Conservation (phyloP, 306 rosid genomes). For the Sindora glabra region DNA sequence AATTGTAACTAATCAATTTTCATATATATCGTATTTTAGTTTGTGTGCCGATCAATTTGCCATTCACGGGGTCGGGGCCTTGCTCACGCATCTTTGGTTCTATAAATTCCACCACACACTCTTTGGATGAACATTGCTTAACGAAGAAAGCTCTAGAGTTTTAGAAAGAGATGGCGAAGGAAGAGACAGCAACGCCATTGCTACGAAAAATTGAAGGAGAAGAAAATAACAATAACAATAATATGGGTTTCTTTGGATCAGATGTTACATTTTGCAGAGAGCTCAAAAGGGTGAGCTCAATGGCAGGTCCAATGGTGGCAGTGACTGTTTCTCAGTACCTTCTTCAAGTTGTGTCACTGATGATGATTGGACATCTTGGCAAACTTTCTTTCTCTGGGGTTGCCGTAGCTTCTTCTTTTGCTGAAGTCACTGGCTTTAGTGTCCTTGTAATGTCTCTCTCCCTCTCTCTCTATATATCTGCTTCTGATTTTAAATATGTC, state of each 20-base stretch:
- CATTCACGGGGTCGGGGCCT: too few species aligned
- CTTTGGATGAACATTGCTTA: background rate
- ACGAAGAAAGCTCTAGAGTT: conserved; percentile 1
- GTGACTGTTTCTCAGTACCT: conserved; percentile 31
- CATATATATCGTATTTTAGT: too few species aligned
- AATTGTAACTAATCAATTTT: too few species aligned
- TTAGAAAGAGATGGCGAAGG: conserved; percentile 18
- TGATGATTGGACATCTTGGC: conserved; percentile 41
- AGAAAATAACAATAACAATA: too few species aligned
- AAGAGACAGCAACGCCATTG: conserved; percentile 8
- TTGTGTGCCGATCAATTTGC: too few species aligned
- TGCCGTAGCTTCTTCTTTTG: conserved; percentile 41
- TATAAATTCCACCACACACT: background rate
- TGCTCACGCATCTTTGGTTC: too few species aligned
- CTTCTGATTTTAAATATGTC: background rate
- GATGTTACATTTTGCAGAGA: conserved; percentile 16
- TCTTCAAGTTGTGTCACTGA: conserved; percentile 34
- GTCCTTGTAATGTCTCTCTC: conserved; percentile 22
- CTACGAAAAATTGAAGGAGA: conserved; percentile 1
- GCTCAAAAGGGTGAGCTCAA: conserved; percentile 20
- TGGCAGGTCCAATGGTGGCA: conserved; percentile 47
- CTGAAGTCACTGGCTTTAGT: conserved; percentile 38
- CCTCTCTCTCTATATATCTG: background rate
- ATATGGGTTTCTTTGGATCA: background rate
- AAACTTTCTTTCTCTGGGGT: conserved; percentile 35